phyloP scores from a whole-genome alignment of 2,329 filamentous ascomycete species.

The Plectosphaerella cucumerina region DNA sequence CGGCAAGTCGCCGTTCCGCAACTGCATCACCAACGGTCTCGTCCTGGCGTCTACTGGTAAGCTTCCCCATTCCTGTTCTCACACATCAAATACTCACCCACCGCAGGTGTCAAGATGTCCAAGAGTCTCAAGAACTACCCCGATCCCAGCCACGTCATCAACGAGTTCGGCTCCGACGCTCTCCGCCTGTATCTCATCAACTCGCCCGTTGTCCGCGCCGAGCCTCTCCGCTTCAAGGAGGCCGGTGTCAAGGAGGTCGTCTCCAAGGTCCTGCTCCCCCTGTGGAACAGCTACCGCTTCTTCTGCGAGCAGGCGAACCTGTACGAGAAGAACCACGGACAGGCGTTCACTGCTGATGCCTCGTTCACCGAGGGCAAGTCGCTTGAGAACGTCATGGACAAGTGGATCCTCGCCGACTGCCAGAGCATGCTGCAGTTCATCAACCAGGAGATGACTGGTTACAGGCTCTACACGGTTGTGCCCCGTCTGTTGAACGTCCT shows the following conservation, averaged over 20 bases:
- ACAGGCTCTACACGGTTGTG: slow-evolving; percentile 86
- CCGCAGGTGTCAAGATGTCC: slow-evolving; percentile 69
- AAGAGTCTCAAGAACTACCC: slow-evolving; percentile 97
- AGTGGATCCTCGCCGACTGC: slow-evolving; percentile 89
- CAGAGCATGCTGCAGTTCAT: slow-evolving; percentile 90
- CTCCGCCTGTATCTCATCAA: slow-evolving; percentile 95
- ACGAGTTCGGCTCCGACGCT: slow-evolving; percentile 86
- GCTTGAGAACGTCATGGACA: slow-evolving; percentile 82
- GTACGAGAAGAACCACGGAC: slow-evolving; percentile 76
- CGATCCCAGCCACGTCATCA: slow-evolving; percentile 77
- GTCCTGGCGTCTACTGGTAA: slow-evolving; percentile 92
- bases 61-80: slow-evolving; percentile 12
- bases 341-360: slow-evolving; percentile 77
- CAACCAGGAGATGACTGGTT: slow-evolving; percentile 85
- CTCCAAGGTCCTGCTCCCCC: slow-evolving; percentile 79
- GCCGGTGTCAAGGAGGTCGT: slow-evolving; percentile 91
- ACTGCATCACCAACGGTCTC: slow-evolving; percentile 94
- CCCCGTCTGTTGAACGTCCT: slow-evolving; percentile 78
- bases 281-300: slow-evolving; percentile 98
- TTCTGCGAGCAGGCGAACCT: slow-evolving; percentile 85
- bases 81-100: background rate
- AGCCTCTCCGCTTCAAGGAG: slow-evolving; percentile 89
- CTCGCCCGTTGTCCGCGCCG: slow-evolving; percentile 88
- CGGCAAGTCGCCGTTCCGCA: slow-evolving; percentile 81
- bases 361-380: slow-evolving; percentile 65